A percentile compares a stretch with the other conserved stretches of the same genome.
Conservation (phyloP, 148 eudicot species). For the Rhododendron vialii region DNA sequence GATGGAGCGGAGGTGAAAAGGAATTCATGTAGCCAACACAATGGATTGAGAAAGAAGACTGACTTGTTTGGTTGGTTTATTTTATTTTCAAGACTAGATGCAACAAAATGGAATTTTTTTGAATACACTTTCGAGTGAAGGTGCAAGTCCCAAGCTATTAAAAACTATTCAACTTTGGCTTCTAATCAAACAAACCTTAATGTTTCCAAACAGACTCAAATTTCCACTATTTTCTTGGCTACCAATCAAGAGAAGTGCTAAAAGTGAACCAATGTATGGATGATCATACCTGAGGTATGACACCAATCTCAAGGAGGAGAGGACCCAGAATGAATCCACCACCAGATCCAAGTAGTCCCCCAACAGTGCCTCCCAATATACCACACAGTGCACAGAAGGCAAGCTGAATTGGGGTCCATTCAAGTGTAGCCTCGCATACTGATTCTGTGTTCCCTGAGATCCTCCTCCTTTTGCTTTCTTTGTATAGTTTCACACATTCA, state of each 20-base stretch:
- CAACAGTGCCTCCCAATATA: constrained; percentile 90
- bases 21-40: background rate
- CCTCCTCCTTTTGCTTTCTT: constrained; percentile 65
- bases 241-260: background rate
- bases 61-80: background rate
- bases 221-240: background rate
- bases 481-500: constrained; percentile 65
- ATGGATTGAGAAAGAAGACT: background rate
- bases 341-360: constrained; percentile 94
- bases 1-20: background rate
- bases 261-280: background rate
- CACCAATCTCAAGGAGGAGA: constrained; percentile 87
- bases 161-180: background rate
- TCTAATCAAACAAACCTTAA: background rate
- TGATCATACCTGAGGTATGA: constrained; percentile 82
- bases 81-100: background rate
- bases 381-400: constrained; percentile 84
- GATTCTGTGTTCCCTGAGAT: constrained; percentile 53
- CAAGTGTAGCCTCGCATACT: constrained; percentile 79
- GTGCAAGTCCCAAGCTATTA: background rate
- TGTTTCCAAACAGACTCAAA: background rate
- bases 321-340: constrained; percentile 99
- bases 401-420: constrained; percentile 64
- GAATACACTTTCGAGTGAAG: background rate
- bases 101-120: background rate